Evolutionary conservation across 2,329 filamentous ascomycete genomes (phyloP).

Genomic region (Aureobasidium uvarum): DNA sequence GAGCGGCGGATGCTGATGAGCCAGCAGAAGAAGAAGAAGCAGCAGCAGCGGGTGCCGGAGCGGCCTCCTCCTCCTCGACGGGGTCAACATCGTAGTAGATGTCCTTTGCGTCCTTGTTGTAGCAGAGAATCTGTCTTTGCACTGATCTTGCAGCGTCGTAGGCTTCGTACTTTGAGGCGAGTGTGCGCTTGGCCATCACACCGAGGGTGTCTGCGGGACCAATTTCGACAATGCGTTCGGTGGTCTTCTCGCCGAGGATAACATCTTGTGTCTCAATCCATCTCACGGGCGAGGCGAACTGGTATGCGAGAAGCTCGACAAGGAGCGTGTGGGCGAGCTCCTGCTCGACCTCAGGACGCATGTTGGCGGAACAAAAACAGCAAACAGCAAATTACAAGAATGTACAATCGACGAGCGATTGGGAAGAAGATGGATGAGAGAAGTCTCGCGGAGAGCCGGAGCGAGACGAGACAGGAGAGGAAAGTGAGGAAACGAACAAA

Average conservation of each 20-base stretch:
- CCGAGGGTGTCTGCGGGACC: conserved; percentile 95
- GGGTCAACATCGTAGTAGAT: conserved; percentile 99
- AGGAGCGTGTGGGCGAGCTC: conserved; percentile 98
- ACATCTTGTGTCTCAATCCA: conserved; percentile 99
- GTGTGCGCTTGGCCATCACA: conserved; percentile 93
- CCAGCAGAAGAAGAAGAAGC: conserved; percentile 46
- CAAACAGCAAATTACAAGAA: conserved; percentile 24
- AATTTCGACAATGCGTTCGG: conserved; percentile 96
- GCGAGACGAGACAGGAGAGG: conserved; percentile 19
- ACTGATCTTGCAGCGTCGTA: conserved; percentile 97
- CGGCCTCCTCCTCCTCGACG: conserved; percentile 75
- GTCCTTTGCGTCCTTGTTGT: conserved; percentile 99
- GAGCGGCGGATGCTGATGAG: conserved; percentile 54
- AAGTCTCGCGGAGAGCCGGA: conserved; percentile 19
- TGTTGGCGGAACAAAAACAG: conserved; percentile 49
- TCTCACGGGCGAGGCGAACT: conserved; percentile 97
- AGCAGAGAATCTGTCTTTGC: conserved; percentile 96
- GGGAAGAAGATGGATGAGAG: conserved; percentile 9
- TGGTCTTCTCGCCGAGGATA: conserved; percentile 91
- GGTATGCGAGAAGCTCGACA: conserved; percentile 97
- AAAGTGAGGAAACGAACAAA: conserved; percentile 22
- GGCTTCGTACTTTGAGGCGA: conserved; percentile 96
- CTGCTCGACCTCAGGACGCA: conserved; percentile 99
- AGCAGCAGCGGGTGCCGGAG: conserved; percentile 51
- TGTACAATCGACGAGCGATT: conserved; percentile 19